Percentiles rank a stretch among this genome's conserved stretches.
These are phyloP conservation scores for Fusarium agapanthi DNA, from an alignment of 2,329 filamentous ascomycete genomes.

Conservation along the genomic window DNA sequence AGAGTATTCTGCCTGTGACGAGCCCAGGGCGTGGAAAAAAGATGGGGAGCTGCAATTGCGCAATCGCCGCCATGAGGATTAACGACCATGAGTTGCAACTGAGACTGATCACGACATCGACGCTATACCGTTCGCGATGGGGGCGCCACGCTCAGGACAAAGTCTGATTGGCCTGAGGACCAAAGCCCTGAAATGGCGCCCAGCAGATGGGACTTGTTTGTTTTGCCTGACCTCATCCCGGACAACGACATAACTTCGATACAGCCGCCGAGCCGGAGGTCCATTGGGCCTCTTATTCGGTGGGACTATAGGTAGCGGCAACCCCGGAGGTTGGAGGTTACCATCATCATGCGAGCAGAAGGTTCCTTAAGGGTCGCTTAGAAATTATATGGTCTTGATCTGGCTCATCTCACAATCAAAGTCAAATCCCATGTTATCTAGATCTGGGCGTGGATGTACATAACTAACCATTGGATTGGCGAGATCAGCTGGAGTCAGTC, in stretches of 20 bases:
- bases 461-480: background rate
- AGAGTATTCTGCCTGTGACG: constrained; percentile 33
- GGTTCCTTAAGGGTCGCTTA: constrained; percentile 6
- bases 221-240: constrained; percentile 36
- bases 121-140: constrained; percentile 60
- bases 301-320: constrained; percentile 16
- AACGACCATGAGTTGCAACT: constrained; percentile 44
- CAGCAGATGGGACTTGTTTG: constrained; percentile 38
- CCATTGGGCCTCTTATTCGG: constrained; percentile 14
- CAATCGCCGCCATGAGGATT: constrained; percentile 48
- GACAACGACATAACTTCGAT: constrained; percentile 30
- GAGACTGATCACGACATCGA: constrained; percentile 61
- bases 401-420: constrained; percentile 25
- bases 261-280: constrained; percentile 41
- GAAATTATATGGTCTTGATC: constrained; percentile 5
- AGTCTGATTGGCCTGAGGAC: constrained; percentile 48
- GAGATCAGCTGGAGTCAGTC: background rate
- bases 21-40: constrained; percentile 34
- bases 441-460: constrained; percentile 1
- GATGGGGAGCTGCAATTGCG: constrained; percentile 47
- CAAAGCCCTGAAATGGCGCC: constrained; percentile 35
- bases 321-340: constrained; percentile 13
- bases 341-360: background rate
- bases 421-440: constrained; percentile 6
- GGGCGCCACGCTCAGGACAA: constrained; percentile 28